Evolutionary conservation across 2,329 filamentous ascomycete genomes (phyloP).

Genomic region (Arthrinium phaeospermum): DNA sequence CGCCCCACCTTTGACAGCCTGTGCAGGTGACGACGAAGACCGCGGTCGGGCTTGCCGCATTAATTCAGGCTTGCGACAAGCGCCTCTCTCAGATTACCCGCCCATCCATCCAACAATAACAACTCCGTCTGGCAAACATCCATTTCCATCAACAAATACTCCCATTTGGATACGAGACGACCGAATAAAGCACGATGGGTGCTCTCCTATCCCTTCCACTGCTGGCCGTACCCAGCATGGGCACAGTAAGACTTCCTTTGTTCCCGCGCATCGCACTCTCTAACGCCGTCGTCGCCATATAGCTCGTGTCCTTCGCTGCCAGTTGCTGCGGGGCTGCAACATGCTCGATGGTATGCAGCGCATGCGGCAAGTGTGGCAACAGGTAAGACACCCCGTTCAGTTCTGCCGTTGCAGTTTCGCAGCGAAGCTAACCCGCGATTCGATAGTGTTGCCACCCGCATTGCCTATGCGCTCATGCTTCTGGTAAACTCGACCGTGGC

Average conservation of each 20-base stretch:
- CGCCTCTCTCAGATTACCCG: constrained; percentile 5
- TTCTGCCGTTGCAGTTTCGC: neutral
- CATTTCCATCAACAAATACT: constrained; percentile 11
- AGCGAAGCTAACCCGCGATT: constrained; percentile 22
- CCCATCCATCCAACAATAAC: constrained; percentile 6
- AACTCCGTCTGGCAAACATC: neutral
- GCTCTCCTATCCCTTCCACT: constrained; percentile 89
- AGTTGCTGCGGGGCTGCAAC: constrained; percentile 97
- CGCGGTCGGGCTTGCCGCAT: neutral
- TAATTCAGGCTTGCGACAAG: constrained; percentile 5
- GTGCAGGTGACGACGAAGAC: constrained; percentile 5
- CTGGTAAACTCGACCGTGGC: constrained; percentile 95
- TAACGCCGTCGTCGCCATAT: constrained; percentile 20
- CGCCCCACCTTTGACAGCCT: constrained; percentile 8
- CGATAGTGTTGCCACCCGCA: constrained; percentile 87
- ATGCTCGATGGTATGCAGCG: constrained; percentile 93
- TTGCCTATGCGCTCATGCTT: constrained; percentile 93
- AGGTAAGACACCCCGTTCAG: constrained; percentile 61
- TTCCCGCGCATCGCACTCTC: neutral
- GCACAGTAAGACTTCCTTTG: constrained; percentile 69
- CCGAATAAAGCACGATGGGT: constrained; percentile 68
- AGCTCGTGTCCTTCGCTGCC: constrained; percentile 79
- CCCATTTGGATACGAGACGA: neutral
- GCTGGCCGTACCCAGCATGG: constrained; percentile 82
- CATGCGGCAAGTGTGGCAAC: constrained; percentile 96